A percentile compares a stretch with the other conserved stretches of the same genome.
These are phyloP conservation scores for Aspergillus cejpii DNA, from an alignment of 2,329 filamentous ascomycete genomes.

Conservation along the genomic window DNA sequence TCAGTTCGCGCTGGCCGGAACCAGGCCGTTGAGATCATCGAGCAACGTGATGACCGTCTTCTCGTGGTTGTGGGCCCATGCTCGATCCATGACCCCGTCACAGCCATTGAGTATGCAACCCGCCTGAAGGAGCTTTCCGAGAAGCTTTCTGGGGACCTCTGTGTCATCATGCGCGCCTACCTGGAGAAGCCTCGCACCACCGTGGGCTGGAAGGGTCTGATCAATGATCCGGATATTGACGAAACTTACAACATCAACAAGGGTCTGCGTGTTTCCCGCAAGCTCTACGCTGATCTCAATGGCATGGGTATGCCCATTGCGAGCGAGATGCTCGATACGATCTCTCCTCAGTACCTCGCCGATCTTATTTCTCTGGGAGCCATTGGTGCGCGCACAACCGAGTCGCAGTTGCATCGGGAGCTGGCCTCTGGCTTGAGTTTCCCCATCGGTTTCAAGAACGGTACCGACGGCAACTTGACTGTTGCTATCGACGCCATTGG, in stretches of 20 bases:
- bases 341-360: conserved; percentile 94
- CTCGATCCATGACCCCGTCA: conserved; percentile 89
- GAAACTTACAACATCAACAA: conserved; percentile 99
- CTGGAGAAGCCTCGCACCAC: conserved; percentile 98
- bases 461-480: conserved; percentile 82
- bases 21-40: conserved; percentile 66
- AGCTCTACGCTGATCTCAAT: conserved; percentile 89
- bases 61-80: conserved; percentile 93
- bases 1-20: conserved; percentile 41
- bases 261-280: conserved; percentile 81
- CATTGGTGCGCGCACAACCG: conserved; percentile 91
- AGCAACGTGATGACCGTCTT: conserved; percentile 70
- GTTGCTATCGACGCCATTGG: conserved; percentile 96
- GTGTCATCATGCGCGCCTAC: conserved; percentile 96
- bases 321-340: conserved; percentile 97
- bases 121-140: conserved; percentile 70
- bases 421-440: conserved; percentile 91
- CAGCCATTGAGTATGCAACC: conserved; percentile 80
- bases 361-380: conserved; percentile 93
- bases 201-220: conserved; percentile 97
- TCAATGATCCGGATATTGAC: conserved; percentile 98
- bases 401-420: conserved; percentile 93
- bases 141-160: conserved; percentile 74
- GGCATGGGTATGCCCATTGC: conserved; percentile 86
- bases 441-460: conserved; percentile 99